Conservation (phyloP, 805 yeast genomes). For the Dipodascopsis tothii region DNA sequence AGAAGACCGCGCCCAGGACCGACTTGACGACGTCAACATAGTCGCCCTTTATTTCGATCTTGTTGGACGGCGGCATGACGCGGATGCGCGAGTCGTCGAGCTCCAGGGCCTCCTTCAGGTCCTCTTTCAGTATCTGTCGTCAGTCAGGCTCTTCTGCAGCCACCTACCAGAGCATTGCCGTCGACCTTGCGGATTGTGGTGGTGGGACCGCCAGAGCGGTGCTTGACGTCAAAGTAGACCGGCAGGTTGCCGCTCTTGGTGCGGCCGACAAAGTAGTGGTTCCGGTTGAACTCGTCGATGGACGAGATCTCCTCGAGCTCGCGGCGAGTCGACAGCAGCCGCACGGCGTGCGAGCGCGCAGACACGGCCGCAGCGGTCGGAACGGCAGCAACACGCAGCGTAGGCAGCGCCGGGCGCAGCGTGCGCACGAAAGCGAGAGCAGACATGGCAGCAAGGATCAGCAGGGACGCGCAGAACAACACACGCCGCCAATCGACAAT, state of each 20-base stretch:
- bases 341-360: too few species aligned
- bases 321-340: too few species aligned
- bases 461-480: too few species aligned
- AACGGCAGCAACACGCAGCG: too few species aligned
- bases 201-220: background rate
- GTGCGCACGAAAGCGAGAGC: too few species aligned
- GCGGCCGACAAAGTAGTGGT: constrained; percentile 4
- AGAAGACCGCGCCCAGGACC: background rate
- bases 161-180: constrained; percentile 5
- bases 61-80: background rate
- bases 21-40: constrained; percentile 8
- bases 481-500: too few species aligned
- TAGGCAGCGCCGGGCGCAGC: too few species aligned
- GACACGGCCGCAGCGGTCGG: too few species aligned
- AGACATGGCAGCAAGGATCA: too few species aligned
- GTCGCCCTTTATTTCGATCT: background rate
- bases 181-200: constrained; percentile 3
- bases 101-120: constrained; percentile 3
- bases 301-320: too few species aligned
- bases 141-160: background rate
- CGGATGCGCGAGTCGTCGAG: background rate
- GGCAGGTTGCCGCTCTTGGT: constrained; percentile 7
- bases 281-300: background rate
- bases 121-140: constrained; percentile 1
- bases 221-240: constrained; percentile 3